phyloP scores from a whole-genome alignment of 257 asterid species.

The Solanum tacnaense region DNA sequence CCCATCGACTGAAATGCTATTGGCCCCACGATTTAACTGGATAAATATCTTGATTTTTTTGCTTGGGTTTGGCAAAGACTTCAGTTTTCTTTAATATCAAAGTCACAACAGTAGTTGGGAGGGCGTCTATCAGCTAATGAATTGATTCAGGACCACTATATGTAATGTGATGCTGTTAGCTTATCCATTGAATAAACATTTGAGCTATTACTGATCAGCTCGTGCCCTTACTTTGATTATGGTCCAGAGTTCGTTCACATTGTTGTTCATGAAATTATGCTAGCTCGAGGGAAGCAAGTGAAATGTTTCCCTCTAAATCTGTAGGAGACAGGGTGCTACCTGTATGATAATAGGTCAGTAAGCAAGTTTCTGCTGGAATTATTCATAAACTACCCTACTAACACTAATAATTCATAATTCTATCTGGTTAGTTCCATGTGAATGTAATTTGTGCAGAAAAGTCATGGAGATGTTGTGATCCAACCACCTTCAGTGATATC shows the following conservation, averaged over 20 bases:
- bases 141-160: neutral
- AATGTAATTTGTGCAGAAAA: slow-evolving; percentile 16
- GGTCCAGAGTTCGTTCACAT: neutral
- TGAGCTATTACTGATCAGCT: neutral
- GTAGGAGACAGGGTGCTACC: neutral
- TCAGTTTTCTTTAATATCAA: neutral
- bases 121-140: neutral
- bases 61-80: neutral
- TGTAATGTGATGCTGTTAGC: neutral
- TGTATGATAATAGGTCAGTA: neutral
- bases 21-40: neutral
- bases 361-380: neutral
- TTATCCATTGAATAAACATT: neutral
- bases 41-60: neutral
- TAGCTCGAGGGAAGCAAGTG: neutral
- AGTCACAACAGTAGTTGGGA: neutral
- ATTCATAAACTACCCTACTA: neutral
- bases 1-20: neutral
- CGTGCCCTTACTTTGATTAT: neutral
- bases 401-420: neutral
- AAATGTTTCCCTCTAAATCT: neutral
- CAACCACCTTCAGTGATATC: neutral
- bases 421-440: neutral
- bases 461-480: slow-evolving; percentile 14
- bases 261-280: neutral